These are phyloP conservation scores for Effrenium voratum DNA, from an alignment of 73 alveolate species.

Conservation along the genomic window DNA sequence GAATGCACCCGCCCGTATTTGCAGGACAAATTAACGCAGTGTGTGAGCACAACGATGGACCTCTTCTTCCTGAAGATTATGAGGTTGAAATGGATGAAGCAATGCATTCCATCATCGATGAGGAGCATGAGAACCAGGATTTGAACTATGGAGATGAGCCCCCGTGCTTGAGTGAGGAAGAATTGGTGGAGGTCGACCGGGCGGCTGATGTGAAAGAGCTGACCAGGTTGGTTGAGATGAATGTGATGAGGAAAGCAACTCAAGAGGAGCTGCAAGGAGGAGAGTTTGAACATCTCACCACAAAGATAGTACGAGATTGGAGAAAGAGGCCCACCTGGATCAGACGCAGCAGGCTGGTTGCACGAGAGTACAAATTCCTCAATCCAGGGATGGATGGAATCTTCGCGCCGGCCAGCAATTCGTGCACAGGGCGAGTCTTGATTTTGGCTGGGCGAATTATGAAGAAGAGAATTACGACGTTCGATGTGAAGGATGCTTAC, in stretches of 20 bases:
- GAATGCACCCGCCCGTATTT: no score
- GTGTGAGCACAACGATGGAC: no score
- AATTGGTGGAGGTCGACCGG: not conserved
- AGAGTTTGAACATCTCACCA: not conserved
- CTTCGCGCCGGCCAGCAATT: not conserved
- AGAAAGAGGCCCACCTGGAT: not conserved
- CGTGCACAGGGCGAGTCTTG: not conserved
- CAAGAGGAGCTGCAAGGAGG: not conserved
- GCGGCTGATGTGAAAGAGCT: not conserved
- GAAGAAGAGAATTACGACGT: not conserved
- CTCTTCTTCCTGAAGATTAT: no score
- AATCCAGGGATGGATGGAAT: not conserved
- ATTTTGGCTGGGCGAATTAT: not conserved
- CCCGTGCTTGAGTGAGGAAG: not conserved
- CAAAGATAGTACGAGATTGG: not conserved
- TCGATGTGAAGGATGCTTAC: not conserved
- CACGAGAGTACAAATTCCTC: not conserved
- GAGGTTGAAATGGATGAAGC: no score
- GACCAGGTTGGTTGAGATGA: not conserved
- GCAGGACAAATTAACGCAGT: no score
- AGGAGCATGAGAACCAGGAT: no score
- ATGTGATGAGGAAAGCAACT: not conserved
- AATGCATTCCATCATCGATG: no score
- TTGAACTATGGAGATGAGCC: not conserved
- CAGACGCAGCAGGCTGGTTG: not conserved